Evolutionary conservation across 2,329 filamentous ascomycete species (phyloP).

Genomic region (Fusarium tupiense): DNA sequence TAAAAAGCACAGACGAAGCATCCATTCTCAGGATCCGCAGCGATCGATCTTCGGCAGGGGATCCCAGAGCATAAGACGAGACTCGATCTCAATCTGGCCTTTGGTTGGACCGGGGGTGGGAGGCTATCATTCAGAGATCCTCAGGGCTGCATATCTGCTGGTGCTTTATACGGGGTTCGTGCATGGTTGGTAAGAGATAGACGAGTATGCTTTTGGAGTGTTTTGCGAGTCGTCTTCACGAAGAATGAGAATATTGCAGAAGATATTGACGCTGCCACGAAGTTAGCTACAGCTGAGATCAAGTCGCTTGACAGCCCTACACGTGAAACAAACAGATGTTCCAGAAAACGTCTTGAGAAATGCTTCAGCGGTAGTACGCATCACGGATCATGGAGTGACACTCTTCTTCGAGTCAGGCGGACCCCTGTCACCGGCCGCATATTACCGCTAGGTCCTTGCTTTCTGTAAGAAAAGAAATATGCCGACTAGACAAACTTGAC

Average conservation of each 20-base stretch:
- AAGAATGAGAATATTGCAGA: background rate
- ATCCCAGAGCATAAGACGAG: conserved; percentile 3
- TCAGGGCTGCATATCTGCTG: background rate
- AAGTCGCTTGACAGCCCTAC: background rate
- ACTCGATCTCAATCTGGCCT: background rate
- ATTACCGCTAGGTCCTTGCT: background rate
- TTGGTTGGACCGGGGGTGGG: background rate
- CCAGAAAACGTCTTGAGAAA: background rate
- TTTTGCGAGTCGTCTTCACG: background rate
- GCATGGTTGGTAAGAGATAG: background rate
- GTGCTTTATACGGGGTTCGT: background rate
- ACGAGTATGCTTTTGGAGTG: background rate
- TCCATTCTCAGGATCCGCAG: conserved; percentile 35
- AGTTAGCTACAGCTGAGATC: background rate
- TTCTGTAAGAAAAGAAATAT: background rate
- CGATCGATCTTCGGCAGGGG: conserved; percentile 31
- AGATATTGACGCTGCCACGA: background rate
- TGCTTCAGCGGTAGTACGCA: background rate
- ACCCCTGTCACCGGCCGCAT: conserved; percentile 7
- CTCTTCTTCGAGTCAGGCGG: conserved; percentile 16
- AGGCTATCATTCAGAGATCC: background rate
- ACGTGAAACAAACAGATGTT: background rate
- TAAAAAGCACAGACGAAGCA: conserved; percentile 24
- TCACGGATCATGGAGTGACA: background rate
- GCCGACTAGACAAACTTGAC: background rate